phyloP scores from a whole-genome alignment of 306 rosid genomes.

The Trichosanthes cucumerina region DNA sequence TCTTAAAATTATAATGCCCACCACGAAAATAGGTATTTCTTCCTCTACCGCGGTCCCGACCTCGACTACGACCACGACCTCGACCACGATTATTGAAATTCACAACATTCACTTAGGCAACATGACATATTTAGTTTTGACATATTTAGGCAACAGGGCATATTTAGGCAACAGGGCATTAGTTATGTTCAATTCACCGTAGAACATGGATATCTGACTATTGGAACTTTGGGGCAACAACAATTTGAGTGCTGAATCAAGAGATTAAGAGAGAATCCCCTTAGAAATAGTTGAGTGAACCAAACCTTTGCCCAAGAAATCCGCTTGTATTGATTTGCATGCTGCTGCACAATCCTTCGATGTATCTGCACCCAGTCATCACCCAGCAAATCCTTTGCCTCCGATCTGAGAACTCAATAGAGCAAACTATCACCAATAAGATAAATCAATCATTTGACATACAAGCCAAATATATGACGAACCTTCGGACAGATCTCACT shows the following conservation, averaged over 20 bases:
- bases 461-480: neutral
- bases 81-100: too few relatives aligned
- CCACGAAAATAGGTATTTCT: too few relatives aligned
- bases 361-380: slow-evolving; percentile 99
- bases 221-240: neutral
- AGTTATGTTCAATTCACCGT: neutral
- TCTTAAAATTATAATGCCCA: too few relatives aligned
- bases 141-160: neutral
- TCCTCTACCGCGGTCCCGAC: too few relatives aligned
- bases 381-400: slow-evolving; percentile 92
- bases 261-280: neutral
- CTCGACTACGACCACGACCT: too few relatives aligned
- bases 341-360: slow-evolving; percentile 92
- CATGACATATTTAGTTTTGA: too few relatives aligned
- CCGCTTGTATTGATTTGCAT: slow-evolving; percentile 96
- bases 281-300: neutral
- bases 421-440: neutral
- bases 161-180: too few relatives aligned
- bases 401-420: slow-evolving; percentile 46
- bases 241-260: neutral
- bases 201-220: neutral
- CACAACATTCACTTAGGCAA: too few relatives aligned
- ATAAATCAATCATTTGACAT: neutral
- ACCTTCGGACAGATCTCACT: slow-evolving; percentile 96
- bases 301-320: slow-evolving; percentile 95